phyloP scores from a whole-genome alignment of 1,284 basidiomycete genomes.

The Cutaneotrichosporon mucoides region DNA sequence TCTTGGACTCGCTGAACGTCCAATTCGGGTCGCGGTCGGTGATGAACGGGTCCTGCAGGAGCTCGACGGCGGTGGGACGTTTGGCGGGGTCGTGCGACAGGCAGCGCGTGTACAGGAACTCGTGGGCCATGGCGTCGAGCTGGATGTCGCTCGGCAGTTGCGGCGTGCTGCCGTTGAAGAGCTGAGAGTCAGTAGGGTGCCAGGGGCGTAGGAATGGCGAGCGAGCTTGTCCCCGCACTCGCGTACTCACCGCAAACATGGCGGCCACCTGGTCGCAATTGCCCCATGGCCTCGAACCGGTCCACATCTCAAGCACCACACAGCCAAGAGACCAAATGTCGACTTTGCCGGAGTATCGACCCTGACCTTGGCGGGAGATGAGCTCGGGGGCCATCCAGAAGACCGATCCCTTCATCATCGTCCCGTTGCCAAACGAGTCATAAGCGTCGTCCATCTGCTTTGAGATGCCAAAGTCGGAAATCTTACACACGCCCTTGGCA shows the following conservation, averaged over 20 bases:
- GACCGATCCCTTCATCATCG: conserved; percentile 94
- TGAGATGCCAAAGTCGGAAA: conserved; percentile 89
- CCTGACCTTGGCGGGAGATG: conserved; percentile 45
- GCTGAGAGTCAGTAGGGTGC: conserved; percentile 39
- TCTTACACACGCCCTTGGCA: conserved; percentile 88
- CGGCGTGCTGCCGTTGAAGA: conserved; percentile 54
- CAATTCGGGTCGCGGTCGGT: conserved; percentile 63
- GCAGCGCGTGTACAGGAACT: conserved; percentile 82
- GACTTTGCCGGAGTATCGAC: conserved; percentile 87
- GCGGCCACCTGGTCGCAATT: conserved; percentile 80
- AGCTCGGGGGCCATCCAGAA: conserved; percentile 99
- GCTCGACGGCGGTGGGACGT: conserved; percentile 76
- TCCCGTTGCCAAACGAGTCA: conserved; percentile 66
- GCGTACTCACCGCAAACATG: conserved; percentile 63
- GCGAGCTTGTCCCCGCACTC: too few relatives aligned
- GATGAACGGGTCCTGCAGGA: conserved; percentile 81
- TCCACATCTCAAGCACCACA: conserved; percentile 97
- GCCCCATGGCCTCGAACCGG: conserved; percentile 87
- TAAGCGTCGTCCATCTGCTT: conserved; percentile 78
- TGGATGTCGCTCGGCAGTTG: conserved; percentile 74
- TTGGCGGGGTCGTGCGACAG: conserved; percentile 85
- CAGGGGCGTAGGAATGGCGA: too few relatives aligned
- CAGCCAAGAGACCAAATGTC: conserved; percentile 99
- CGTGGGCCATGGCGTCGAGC: conserved; percentile 69
- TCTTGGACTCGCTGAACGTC: conserved; percentile 55